A percentile compares a stretch with the other conserved stretches of the same genome.
Conservation (phyloP, 2,329 filamentous ascomycete genomes). For the Escovopsis weberi region DNA sequence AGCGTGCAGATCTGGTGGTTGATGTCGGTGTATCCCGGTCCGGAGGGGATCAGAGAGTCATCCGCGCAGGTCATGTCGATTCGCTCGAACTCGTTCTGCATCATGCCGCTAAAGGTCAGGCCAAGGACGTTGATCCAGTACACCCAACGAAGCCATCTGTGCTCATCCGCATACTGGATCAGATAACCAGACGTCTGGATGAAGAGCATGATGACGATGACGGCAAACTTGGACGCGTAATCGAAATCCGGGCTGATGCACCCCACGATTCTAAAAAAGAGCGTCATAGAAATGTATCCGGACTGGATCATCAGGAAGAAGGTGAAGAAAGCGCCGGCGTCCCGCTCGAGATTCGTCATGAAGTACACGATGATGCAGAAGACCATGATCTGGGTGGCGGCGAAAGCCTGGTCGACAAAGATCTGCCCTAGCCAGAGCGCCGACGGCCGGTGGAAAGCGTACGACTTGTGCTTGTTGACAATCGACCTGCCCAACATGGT, state of each 20-base stretch:
- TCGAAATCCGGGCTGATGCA: constrained; percentile 70
- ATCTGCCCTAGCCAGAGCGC: constrained; percentile 77
- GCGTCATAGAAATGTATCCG: constrained; percentile 57
- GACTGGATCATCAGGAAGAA: constrained; percentile 58
- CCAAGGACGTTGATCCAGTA: constrained; percentile 65
- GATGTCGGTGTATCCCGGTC: constrained; percentile 55
- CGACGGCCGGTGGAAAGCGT: constrained; percentile 69
- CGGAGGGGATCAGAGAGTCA: constrained; percentile 55
- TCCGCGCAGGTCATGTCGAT: constrained; percentile 54
- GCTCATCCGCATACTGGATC: constrained; percentile 62
- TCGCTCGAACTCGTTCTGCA: constrained; percentile 73
- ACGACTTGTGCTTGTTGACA: constrained; percentile 72
- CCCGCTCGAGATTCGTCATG: constrained; percentile 54
- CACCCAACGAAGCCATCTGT: constrained; percentile 69
- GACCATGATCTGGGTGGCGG: constrained; percentile 52
- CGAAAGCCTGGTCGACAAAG: constrained; percentile 60
- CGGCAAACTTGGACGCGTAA: constrained; percentile 70
- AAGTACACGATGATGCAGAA: constrained; percentile 70
- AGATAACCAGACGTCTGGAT: constrained; percentile 71
- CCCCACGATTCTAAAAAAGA: constrained; percentile 64
- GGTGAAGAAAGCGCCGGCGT: constrained; percentile 64
- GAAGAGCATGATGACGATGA: constrained; percentile 67
- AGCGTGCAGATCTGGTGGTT: constrained; percentile 71
- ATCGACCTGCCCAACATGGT: constrained; percentile 66
- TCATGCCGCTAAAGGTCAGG: constrained; percentile 60